Evolutionary conservation across 2,329 filamentous ascomycete species (phyloP).

Genomic region (Ophiobolus disseminans): DNA sequence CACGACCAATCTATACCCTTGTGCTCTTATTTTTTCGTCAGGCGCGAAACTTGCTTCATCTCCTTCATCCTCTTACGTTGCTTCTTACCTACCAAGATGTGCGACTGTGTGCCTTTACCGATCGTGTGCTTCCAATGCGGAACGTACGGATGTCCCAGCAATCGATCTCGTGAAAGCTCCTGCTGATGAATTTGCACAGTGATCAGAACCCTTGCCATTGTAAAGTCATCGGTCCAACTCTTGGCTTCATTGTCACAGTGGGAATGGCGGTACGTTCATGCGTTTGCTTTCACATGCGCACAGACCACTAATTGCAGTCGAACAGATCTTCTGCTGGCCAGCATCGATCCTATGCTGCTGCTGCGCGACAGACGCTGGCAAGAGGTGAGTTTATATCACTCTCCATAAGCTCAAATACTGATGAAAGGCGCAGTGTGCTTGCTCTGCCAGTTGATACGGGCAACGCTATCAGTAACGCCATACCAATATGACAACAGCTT

Average conservation of each 20-base stretch:
- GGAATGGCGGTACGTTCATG: conserved; percentile 56
- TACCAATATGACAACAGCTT: conserved; percentile 49
- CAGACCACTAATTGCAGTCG: conserved; percentile 16
- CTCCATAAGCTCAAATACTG: conserved; percentile 13
- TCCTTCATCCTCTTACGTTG: not conserved
- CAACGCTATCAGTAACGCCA: conserved; percentile 58
- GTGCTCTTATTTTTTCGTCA: not conserved
- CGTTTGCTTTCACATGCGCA: not conserved
- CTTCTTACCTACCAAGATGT: conserved; percentile 13
- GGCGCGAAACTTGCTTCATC: too few relatives aligned
- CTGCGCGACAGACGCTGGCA: conserved; percentile 61
- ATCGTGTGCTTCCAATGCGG: conserved; percentile 64
- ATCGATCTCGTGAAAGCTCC: not conserved
- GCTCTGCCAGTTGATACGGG: conserved; percentile 61
- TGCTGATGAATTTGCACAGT: conserved; percentile 45
- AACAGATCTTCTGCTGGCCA: conserved; percentile 62
- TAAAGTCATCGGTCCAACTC: conserved; percentile 63
- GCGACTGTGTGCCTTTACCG: conserved; percentile 55
- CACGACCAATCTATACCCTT: not conserved
- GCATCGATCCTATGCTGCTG: conserved; percentile 64
- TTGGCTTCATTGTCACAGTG: conserved; percentile 59
- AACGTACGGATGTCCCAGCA: conserved; percentile 42
- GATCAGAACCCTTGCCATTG: conserved; percentile 65
- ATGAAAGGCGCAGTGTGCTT: conserved; percentile 55
- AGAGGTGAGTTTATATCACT: conserved; percentile 52